phyloP scores from a whole-genome alignment of 2,329 filamentous ascomycete species.

The Ophiocordyceps robertsii region DNA sequence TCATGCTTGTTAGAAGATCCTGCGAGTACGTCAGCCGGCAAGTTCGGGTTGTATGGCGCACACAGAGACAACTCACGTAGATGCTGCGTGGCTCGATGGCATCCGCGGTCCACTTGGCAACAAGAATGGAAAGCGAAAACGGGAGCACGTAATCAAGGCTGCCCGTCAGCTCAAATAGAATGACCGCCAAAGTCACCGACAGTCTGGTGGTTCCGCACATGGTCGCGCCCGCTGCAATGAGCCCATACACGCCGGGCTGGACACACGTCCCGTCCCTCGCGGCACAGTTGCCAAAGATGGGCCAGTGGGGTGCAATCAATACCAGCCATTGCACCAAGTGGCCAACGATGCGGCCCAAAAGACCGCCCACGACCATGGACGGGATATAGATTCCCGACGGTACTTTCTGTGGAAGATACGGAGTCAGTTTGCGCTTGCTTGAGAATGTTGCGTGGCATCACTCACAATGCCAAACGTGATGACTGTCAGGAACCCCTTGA shows the following conservation, averaged over 20 bases:
- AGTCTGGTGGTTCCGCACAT: conserved; percentile 96
- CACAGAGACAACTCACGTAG: conserved; percentile 43
- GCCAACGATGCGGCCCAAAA: conserved; percentile 79
- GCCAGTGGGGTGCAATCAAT: conserved; percentile 55
- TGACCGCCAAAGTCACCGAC: conserved; percentile 87
- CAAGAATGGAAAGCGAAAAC: conserved; percentile 81
- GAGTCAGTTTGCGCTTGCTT: neutral
- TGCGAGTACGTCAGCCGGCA: conserved; percentile 17
- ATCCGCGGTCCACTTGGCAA: conserved; percentile 97
- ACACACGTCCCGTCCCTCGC: conserved; percentile 69
- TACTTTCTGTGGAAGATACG: conserved; percentile 47
- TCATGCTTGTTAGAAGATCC: conserved; percentile 92
- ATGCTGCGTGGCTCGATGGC: conserved; percentile 90
- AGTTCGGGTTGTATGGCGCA: neutral
- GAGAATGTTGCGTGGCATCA: conserved; percentile 6
- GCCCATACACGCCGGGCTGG: conserved; percentile 89
- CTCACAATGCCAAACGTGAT: conserved; percentile 80
- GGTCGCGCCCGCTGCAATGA: conserved; percentile 87
- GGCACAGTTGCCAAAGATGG: conserved; percentile 64
- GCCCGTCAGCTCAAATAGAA: conserved; percentile 89
- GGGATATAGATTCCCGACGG: conserved; percentile 96
- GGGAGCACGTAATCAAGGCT: conserved; percentile 91
- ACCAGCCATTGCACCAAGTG: conserved; percentile 76
- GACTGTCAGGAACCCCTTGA: conserved; percentile 79
- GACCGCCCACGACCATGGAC: conserved; percentile 93